These are phyloP conservation scores for Blastocystis sp. DNA, from an alignment of 352 stramenopile species.

Conservation along the genomic window DNA sequence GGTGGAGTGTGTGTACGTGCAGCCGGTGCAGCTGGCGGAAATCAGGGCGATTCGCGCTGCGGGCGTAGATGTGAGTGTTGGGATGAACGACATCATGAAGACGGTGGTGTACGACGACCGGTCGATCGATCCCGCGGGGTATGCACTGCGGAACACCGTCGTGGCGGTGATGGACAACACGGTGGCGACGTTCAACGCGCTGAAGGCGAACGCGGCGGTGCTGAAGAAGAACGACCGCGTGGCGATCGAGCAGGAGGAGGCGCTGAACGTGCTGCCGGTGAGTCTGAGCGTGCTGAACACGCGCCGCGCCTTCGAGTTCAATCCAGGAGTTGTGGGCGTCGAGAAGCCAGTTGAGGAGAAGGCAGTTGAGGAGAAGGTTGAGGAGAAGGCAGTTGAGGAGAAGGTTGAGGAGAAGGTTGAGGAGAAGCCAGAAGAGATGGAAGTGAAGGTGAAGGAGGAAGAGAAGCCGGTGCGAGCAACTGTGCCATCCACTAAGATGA, in stretches of 20 bases:
- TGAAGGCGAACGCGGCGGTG: not conserved
- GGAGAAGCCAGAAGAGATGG: not conserved
- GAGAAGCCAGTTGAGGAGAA: not conserved
- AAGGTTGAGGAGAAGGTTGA: not conserved
- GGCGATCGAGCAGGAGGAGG: not conserved
- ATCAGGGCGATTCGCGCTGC: not conserved
- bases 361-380: not conserved
- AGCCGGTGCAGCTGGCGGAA: slow-evolving; percentile 15
- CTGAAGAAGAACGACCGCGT: not conserved
- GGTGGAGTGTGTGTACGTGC: slow-evolving; percentile 14
- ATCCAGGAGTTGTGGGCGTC: not conserved
- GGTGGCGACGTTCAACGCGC: slow-evolving; percentile 1
- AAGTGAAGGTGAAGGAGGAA: not conserved
- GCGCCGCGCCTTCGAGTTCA: slow-evolving; percentile 19
- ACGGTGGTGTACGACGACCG: slow-evolving; percentile 52
- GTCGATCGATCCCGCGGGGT: slow-evolving; percentile 57
- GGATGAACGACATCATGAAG: slow-evolving; percentile 67
- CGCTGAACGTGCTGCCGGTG: not conserved
- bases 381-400: not conserved
- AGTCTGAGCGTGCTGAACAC: slow-evolving; percentile 15
- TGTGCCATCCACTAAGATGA: slow-evolving; percentile 56
- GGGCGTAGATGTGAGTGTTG: slow-evolving; percentile 15
- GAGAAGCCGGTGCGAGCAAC: not conserved
- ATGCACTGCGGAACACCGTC: slow-evolving; percentile 37
- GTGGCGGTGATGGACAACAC: slow-evolving; percentile 43